phyloP scores from a whole-genome alignment of 1,139 yeast species.

The Magnusiomyces ingens region DNA sequence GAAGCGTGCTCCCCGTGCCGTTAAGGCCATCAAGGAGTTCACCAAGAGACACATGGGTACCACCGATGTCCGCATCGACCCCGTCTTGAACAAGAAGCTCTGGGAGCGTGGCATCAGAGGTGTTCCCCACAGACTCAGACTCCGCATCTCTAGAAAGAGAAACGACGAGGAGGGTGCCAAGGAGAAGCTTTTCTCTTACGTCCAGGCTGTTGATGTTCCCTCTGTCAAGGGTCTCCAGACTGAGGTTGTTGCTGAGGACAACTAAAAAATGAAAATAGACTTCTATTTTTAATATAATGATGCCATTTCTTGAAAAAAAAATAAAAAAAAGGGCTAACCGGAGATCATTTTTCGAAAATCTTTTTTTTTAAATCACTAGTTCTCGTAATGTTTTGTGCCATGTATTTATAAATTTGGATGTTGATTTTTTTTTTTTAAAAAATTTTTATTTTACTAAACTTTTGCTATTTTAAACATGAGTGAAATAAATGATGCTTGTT shows the following conservation, averaged over 20 bases:
- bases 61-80: conserved; percentile 97
- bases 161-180: conserved; percentile 99
- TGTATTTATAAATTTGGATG: too few species aligned
- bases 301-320: conserved; percentile 1
- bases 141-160: conserved; percentile 99
- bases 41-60: conserved; percentile 99
- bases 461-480: not conserved
- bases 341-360: not conserved
- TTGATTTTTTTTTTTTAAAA: not conserved
- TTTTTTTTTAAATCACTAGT: not conserved
- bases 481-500: not conserved
- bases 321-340: not conserved
- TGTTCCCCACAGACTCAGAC: conserved; percentile 96
- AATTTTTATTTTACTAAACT: not conserved
- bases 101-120: conserved; percentile 99
- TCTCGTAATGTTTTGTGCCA: too few species aligned
- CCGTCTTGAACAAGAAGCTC: conserved; percentile 95
- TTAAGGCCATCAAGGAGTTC: conserved; percentile 98
- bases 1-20: conserved; percentile 99
- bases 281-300: conserved; percentile 3
- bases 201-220: conserved; percentile 94
- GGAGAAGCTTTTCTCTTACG: conserved; percentile 96
- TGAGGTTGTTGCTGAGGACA: conserved; percentile 65
- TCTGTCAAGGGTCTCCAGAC: conserved; percentile 97
- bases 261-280: conserved; percentile 16